A percentile compares a stretch with the other conserved stretches of the same genome.
phyloP scores from a whole-genome alignment of 1,284 basidiomycete genomes.

The Microbotryum scabiosae region DNA sequence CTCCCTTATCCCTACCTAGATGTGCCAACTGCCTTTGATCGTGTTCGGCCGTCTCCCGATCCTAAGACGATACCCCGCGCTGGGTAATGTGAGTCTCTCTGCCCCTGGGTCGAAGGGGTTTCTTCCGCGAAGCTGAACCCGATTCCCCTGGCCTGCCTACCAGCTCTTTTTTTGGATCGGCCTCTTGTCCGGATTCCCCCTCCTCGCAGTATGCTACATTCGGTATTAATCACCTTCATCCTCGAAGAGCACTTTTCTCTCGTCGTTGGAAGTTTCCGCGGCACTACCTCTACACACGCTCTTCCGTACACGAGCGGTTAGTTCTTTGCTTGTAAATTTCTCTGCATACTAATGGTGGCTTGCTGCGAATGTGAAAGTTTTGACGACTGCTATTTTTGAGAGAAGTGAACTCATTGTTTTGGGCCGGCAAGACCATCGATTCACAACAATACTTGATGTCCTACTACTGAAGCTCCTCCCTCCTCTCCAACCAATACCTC shows the following conservation, averaged over 20 bases:
- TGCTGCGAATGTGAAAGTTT: too few species aligned
- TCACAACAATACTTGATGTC: too few species aligned
- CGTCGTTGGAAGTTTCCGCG: too few species aligned
- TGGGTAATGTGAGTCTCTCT: conserved; percentile 44
- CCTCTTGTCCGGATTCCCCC: conserved; percentile 70
- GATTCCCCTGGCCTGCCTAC: neutral
- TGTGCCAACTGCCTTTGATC: conserved; percentile 88
- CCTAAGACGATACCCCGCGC: conserved; percentile 66
- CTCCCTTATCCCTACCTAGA: conserved; percentile 44
- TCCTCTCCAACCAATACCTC: conserved; percentile 28
- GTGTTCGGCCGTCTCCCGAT: conserved; percentile 63
- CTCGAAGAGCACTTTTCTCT: too few species aligned
- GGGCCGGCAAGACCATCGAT: too few species aligned
- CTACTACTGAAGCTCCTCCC: conserved; percentile 5
- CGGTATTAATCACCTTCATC: neutral
- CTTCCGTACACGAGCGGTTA: too few species aligned
- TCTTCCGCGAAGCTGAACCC: neutral
- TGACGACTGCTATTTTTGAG: too few species aligned
- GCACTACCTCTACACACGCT: too few species aligned
- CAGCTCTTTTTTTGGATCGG: conserved; percentile 85
- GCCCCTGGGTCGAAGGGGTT: neutral
- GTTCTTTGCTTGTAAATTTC: too few species aligned
- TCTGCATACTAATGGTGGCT: too few species aligned
- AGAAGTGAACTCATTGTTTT: too few species aligned
- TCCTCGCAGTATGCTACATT: conserved; percentile 73